Percentiles rank a stretch among this genome's conserved stretches.
These are phyloP conservation scores for Coemansia umbellata DNA, from an alignment of 192 early-diverging fungal genomes.

Conservation along the genomic window DNA sequence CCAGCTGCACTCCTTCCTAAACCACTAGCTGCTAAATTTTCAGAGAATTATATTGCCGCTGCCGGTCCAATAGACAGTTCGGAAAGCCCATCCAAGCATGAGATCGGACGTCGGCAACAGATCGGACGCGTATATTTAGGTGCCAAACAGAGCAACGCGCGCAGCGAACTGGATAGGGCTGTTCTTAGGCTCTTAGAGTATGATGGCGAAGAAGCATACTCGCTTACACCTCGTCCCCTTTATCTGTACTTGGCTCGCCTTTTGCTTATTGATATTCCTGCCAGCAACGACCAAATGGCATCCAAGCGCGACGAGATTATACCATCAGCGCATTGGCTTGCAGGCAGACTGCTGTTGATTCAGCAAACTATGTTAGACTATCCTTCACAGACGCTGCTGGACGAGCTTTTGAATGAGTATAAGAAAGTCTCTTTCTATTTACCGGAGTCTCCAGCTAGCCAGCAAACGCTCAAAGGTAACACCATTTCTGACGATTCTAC, in stretches of 20 bases:
- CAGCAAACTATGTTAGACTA: constrained; percentile 64
- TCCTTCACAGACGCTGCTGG: constrained; percentile 55
- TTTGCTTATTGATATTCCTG: constrained; percentile 59
- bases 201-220: constrained; percentile 85
- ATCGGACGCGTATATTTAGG: constrained; percentile 39
- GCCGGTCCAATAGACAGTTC: constrained; percentile 23
- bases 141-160: constrained; percentile 32
- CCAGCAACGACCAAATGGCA: constrained; percentile 7
- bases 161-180: constrained; percentile 17
- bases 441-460: constrained; percentile 19
- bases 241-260: constrained; percentile 64
- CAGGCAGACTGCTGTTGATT: constrained; percentile 62
- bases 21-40: constrained; percentile 14
- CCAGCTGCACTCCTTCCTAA: constrained; percentile 56
- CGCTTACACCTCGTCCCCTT: constrained; percentile 64
- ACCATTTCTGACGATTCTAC: not conserved
- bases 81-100: constrained; percentile 39
- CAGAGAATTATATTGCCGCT: constrained; percentile 26
- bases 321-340: constrained; percentile 67
- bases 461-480: not conserved
- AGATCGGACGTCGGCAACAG: constrained; percentile 43
- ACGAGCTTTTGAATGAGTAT: constrained; percentile 38
- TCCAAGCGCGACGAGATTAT: constrained; percentile 8
- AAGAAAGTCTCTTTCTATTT: not conserved
- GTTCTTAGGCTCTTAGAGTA: constrained; percentile 55